phyloP scores from a whole-genome alignment of 257 asterid species.

The Solanum appendiculatum region DNA sequence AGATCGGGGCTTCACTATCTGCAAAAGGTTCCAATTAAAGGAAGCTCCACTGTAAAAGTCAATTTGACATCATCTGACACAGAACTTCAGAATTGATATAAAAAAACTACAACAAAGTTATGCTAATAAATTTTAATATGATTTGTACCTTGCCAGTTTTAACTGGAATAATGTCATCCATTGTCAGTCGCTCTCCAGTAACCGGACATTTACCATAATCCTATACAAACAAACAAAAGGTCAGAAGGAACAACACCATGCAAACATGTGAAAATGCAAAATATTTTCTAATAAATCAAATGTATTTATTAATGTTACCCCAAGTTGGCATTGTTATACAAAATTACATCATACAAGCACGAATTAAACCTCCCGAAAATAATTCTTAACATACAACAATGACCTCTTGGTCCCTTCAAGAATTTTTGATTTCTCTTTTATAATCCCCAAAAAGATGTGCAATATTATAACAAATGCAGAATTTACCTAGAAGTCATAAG shows the following conservation, averaged over 20 bases:
- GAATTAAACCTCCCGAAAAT: neutral
- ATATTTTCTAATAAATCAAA: neutral
- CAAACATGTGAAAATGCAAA: neutral
- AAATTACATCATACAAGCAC: neutral
- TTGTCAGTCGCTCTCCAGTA: constrained; percentile 72
- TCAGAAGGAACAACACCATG: neutral
- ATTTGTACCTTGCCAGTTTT: constrained; percentile 70
- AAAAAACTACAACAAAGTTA: neutral
- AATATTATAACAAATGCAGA: neutral
- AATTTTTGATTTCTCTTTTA: neutral
- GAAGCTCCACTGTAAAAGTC: neutral
- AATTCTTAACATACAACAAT: neutral
- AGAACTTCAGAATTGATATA: neutral
- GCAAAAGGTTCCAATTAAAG: constrained; percentile 6
- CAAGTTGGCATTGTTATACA: neutral
- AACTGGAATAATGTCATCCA: constrained; percentile 73
- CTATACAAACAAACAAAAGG: constrained; percentile 18
- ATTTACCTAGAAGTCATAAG: neutral
- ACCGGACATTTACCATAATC: constrained; percentile 96
- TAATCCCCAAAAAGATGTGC: too few relatives aligned
- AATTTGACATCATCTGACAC: neutral
- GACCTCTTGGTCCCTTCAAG: neutral
- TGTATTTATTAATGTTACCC: neutral
- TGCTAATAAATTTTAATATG: neutral
- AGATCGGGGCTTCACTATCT: constrained; percentile 90